phyloP scores from a whole-genome alignment of 2,329 filamentous ascomycete species.

The Aspergillus piperis region DNA sequence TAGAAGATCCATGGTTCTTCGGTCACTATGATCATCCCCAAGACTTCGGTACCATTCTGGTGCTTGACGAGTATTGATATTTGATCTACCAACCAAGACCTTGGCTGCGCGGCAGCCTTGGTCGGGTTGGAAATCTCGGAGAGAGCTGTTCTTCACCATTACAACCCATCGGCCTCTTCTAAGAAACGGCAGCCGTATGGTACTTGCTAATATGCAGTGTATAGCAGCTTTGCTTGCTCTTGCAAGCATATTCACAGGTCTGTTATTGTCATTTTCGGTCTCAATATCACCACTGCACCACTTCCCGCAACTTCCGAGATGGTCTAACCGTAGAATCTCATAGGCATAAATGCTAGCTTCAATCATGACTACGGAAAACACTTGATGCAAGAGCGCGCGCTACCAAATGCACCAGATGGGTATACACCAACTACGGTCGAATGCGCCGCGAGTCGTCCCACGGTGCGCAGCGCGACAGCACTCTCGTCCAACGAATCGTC shows the following conservation, averaged over 20 bases:
- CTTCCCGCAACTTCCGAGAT: neutral
- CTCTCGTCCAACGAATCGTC: slow-evolving; percentile 70
- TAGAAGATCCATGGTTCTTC: neutral
- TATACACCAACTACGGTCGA: slow-evolving; percentile 70
- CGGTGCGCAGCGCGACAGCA: slow-evolving; percentile 63
- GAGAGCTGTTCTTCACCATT: neutral
- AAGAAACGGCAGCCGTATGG: slow-evolving; percentile 4
- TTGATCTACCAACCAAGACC: neutral
- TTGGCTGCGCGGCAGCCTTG: neutral
- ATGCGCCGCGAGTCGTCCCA: slow-evolving; percentile 70
- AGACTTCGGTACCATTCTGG: neutral
- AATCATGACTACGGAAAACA: neutral
- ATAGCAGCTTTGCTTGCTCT: slow-evolving; percentile 16
- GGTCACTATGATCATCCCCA: neutral
- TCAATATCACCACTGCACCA: neutral
- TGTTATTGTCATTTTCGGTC: neutral
- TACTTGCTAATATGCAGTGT: slow-evolving; percentile 16
- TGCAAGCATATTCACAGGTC: slow-evolving; percentile 21
- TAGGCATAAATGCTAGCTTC: neutral
- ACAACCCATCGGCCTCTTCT: neutral
- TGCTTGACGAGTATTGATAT: neutral
- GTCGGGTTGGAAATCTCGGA: neutral
- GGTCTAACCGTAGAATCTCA: neutral
- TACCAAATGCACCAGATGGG: slow-evolving; percentile 62
- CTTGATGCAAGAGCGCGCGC: slow-evolving; percentile 39